phyloP scores from a whole-genome alignment of 345 rosid genomes.

The Xanthoceras sorbifolium region DNA sequence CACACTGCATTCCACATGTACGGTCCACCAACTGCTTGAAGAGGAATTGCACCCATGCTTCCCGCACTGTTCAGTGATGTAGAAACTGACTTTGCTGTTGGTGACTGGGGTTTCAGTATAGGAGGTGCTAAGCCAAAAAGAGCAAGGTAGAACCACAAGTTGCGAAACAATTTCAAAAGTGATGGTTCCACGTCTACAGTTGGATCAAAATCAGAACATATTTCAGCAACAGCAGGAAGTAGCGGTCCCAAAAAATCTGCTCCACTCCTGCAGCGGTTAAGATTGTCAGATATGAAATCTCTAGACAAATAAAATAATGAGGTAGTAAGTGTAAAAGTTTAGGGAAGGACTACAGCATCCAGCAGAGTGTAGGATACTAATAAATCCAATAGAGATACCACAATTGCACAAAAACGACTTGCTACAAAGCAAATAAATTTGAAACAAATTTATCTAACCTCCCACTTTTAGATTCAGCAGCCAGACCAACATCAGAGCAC shows the following conservation, averaged over 20 bases:
- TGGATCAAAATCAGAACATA: conserved; percentile 96
- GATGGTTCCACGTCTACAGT: conserved; percentile 84
- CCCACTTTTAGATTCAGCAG: conserved; percentile 97
- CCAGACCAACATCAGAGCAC: conserved; percentile 98
- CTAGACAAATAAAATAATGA: conserved; percentile 18
- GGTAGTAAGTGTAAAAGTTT: conserved; percentile 1
- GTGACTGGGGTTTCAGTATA: conserved; percentile 53
- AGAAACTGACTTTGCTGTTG: conserved; percentile 70
- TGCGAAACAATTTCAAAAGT: conserved; percentile 91
- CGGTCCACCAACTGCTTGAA: conserved; percentile 97
- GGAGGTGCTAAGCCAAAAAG: conserved; percentile 99
- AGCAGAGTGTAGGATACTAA: conserved; percentile 5
- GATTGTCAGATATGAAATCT: conserved; percentile 18
- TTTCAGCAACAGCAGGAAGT: conserved; percentile 97
- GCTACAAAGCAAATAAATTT: conserved; percentile 16
- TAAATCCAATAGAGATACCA: conserved; percentile 17
- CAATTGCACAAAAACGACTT: neutral
- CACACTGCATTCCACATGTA: conserved; percentile 89
- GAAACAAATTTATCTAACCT: conserved; percentile 49
- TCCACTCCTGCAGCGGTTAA: conserved; percentile 77
- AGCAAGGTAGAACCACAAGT: conserved; percentile 97
- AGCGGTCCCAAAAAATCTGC: conserved; percentile 96
- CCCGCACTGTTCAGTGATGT: conserved; percentile 70
- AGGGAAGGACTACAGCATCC: neutral
- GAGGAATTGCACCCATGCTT: conserved; percentile 66